Percentiles rank a stretch among this genome's conserved stretches.
These are phyloP conservation scores for Cocos nucifera DNA, from an alignment of 176 grass and related monocot species.

Conservation along the genomic window DNA sequence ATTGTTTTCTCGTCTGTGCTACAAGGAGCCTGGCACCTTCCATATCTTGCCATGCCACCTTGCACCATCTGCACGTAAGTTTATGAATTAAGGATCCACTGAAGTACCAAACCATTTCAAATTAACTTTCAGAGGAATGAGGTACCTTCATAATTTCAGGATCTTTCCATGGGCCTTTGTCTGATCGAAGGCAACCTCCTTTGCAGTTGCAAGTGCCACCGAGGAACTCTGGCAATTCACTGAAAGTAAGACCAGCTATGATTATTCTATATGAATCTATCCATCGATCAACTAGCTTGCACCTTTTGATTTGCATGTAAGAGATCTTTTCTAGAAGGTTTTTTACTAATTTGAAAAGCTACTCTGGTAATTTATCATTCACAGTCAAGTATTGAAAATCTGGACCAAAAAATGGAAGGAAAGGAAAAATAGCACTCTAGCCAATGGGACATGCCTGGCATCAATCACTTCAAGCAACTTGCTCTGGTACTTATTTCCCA, in stretches of 20 bases:
- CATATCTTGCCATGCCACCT: constrained; percentile 54
- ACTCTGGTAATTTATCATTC: too few species aligned
- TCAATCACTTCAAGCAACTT: constrained; percentile 97
- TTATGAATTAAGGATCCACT: too few species aligned
- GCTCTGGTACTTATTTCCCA: constrained; percentile 97
- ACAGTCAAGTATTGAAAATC: too few species aligned
- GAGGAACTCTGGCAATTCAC: constrained; percentile 89
- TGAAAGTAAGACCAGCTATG: constrained; percentile 10
- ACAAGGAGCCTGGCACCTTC: constrained; percentile 23
- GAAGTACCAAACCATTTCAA: too few species aligned
- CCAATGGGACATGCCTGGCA: constrained; percentile 42
- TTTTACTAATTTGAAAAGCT: too few species aligned
- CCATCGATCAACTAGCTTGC: too few species aligned
- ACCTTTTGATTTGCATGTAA: too few species aligned
- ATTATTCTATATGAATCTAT: too few species aligned
- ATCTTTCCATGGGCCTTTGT: constrained; percentile 98
- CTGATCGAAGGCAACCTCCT: constrained; percentile 80
- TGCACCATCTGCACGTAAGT: constrained; percentile 60
- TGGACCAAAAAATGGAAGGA: too few species aligned
- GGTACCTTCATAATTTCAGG: constrained; percentile 65
- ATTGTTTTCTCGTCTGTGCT: constrained; percentile 69
- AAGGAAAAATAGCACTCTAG: too few species aligned
- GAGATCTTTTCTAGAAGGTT: too few species aligned
- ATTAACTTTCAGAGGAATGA: not conserved
- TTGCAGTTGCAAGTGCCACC: constrained; percentile 82